Evolutionary conservation across 108 stramenopile genomes (phyloP), one percentile per base, ranked within the genome.

Genomic region (Fragilariopsis cylindrus): DNA sequence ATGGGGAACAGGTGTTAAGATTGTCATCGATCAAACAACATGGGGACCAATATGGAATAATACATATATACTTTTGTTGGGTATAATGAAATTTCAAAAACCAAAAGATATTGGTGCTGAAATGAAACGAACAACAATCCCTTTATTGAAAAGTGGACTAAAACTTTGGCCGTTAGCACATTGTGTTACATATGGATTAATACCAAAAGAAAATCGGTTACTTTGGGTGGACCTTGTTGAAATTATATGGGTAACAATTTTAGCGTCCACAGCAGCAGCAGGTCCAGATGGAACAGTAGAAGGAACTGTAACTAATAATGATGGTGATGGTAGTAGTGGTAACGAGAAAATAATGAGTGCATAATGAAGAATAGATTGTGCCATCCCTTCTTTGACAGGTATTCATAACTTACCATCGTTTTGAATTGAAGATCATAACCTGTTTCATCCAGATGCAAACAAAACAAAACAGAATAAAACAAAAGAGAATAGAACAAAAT

Each of bases 141-240:
- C 96, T 4, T 75, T 92, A n/a, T 71, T 94, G 7, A 62, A 86
- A 12, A 78, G 77, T 0, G 90, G 88, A n/a, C 85, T 92, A 70
- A 90, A 88, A n/a, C 79, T 96, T 42, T 96, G 95, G 95, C 95
- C 95, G 7, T 77, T 96, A 40, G 92, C 90, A 21, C 95, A 96
- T 74, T 80, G 77, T 63, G 79, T 93, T 21, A 92, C 92, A 18
- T 94, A 93, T 73, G 90, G 91, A 15, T 9, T 93, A 48, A 76
- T 93, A 43, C 92, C 93, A 3, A 70, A 87, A 40, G 93, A 94
- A 72, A 80, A 91, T 64, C 84, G 92, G 65, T 76, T 96, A 55
- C 70, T 96, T 12, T 96, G 92, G 92, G 91, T 96, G 9, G 94
- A 96, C 48, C 13, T 83, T 5, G 90, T 96, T 70, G 95, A 96